Evolutionary conservation across 2,329 filamentous ascomycete species (phyloP), one percentile per base, ranked within the genome.

Genomic region (Aureobasidium sp.): DNA sequence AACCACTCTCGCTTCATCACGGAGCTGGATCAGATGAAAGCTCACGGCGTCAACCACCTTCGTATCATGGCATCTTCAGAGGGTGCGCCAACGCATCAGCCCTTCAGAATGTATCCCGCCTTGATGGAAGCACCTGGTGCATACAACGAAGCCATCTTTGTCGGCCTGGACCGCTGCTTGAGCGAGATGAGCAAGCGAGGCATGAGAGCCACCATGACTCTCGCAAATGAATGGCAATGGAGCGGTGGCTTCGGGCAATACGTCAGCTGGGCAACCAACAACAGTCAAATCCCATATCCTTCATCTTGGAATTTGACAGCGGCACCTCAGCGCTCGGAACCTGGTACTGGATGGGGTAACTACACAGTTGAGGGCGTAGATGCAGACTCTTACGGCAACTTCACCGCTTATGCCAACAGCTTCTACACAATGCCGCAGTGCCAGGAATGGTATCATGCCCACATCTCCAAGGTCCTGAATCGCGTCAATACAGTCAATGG

Each of bases 161-260:
- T 69, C 32, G 73, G 73, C 9, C 64, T 76, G n/a, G 74, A 76
- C 44, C 67, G 71, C 13, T 76, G 74, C 54, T 67, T 76, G 13
- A 70, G 67, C n/a, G 74, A 76, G 62, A 74, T 76, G 70, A 68
- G 68, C 10, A 72, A 73, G 62, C 66, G 74, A 8, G 73, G 73
- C 5, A 76, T 76, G 70, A 68, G 74, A 25, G 74, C 74, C 27
- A 76, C 74, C 14, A 76, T 76, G 73, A 75, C 74, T 0, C 64
- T 76, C 3, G 69, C 67, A 8, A 70, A 75, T 45, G 70, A 75
- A 64, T 76, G 74, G 74, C 74, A 76, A 58, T 76, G 74, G 74
- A 68, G 65, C 14, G 74, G 74, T 9, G 74, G 74, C 0, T 75
- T 75, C 39, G 70, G 67, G 3, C 74, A 75, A 58, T 76, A 72